Conservation (phyloP, 2,329 filamentous ascomycete genomes). For the Botrytis sinoallii region DNA sequence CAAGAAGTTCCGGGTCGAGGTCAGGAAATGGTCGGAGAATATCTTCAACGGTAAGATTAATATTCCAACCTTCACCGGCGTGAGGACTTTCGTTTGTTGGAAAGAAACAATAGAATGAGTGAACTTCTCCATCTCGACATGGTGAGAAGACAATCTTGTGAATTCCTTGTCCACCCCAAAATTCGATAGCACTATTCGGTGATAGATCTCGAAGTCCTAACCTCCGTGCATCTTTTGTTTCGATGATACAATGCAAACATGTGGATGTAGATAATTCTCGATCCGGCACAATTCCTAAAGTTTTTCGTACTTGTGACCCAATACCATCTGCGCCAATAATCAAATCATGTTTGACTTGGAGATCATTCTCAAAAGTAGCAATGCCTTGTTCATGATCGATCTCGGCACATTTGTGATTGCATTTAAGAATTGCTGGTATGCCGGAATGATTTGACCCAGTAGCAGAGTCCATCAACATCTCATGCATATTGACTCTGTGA, state of each 20-base stretch:
- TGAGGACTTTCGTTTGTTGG: slow-evolving; percentile 30
- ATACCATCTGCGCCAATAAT: slow-evolving; percentile 53
- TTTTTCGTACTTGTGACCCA: slow-evolving; percentile 59
- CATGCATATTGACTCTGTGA: slow-evolving; percentile 66
- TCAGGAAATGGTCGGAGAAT: slow-evolving; percentile 58
- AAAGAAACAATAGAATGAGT: slow-evolving; percentile 43
- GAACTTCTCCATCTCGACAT: slow-evolving; percentile 40
- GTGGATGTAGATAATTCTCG: slow-evolving; percentile 40
- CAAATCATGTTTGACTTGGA: slow-evolving; percentile 37
- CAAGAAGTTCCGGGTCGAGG: slow-evolving; percentile 45
- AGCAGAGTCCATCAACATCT: slow-evolving; percentile 61
- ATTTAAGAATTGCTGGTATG: slow-evolving; percentile 48
- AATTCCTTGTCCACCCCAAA: slow-evolving; percentile 40
- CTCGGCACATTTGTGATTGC: slow-evolving; percentile 45
- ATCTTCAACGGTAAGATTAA: slow-evolving; percentile 48
- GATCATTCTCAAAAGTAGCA: slow-evolving; percentile 42
- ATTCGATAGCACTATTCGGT: slow-evolving; percentile 33
- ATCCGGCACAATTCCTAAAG: slow-evolving; percentile 50
- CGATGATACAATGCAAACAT: slow-evolving; percentile 40
- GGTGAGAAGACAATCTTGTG: slow-evolving; percentile 43
- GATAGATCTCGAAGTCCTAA: slow-evolving; percentile 31
- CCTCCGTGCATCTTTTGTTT: slow-evolving; percentile 30
- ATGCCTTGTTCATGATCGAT: slow-evolving; percentile 50
- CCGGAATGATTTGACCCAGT: slow-evolving; percentile 54
- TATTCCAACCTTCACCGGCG: slow-evolving; percentile 34